Conservation (phyloP, 2,329 filamentous ascomycete species). For the Escovopsis sp. region DNA sequence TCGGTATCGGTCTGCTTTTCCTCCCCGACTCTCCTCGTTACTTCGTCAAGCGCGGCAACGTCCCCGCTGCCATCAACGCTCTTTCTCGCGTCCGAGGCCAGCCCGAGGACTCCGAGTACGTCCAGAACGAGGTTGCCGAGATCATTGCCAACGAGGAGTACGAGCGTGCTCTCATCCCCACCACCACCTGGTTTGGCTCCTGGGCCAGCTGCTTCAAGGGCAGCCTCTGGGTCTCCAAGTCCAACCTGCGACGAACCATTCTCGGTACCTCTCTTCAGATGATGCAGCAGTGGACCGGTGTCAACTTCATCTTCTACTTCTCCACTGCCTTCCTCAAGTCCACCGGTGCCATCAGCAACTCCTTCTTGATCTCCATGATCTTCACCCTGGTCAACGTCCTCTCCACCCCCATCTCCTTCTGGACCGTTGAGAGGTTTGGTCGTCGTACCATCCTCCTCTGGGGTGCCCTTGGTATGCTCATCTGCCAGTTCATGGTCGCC, state of each 20-base stretch:
- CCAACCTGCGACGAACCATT: slow-evolving; percentile 56
- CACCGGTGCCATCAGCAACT: slow-evolving; percentile 59
- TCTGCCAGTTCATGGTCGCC: slow-evolving; percentile 78
- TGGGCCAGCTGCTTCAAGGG: slow-evolving; percentile 59
- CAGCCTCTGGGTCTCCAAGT: slow-evolving; percentile 45
- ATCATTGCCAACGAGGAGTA: slow-evolving; percentile 84
- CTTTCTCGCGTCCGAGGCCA: slow-evolving; percentile 62
- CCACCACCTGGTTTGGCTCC: slow-evolving; percentile 46
- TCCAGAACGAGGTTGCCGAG: slow-evolving; percentile 67
- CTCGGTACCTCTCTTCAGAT: slow-evolving; percentile 62
- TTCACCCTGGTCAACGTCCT: slow-evolving; percentile 78
- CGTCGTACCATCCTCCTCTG: slow-evolving; percentile 66
- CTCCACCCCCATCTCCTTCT: slow-evolving; percentile 81
- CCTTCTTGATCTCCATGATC: slow-evolving; percentile 72
- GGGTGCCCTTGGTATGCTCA: slow-evolving; percentile 67
- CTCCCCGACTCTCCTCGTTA: slow-evolving; percentile 79
- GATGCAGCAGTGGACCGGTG: slow-evolving; percentile 74
- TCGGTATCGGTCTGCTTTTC: slow-evolving; percentile 55
- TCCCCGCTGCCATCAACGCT: slow-evolving; percentile 46
- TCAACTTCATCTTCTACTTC: slow-evolving; percentile 89
- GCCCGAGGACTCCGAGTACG: slow-evolving; percentile 54
- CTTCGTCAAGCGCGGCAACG: slow-evolving; percentile 63
- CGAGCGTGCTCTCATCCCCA: slow-evolving; percentile 55
- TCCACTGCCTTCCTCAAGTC: slow-evolving; percentile 74
- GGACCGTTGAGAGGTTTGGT: slow-evolving; percentile 65